Percentiles rank a stretch among this genome's conserved stretches.
These are phyloP conservation scores for Smithsoniella earleae DNA, from an alignment of 163 green algal genomes.

Conservation along the genomic window DNA sequence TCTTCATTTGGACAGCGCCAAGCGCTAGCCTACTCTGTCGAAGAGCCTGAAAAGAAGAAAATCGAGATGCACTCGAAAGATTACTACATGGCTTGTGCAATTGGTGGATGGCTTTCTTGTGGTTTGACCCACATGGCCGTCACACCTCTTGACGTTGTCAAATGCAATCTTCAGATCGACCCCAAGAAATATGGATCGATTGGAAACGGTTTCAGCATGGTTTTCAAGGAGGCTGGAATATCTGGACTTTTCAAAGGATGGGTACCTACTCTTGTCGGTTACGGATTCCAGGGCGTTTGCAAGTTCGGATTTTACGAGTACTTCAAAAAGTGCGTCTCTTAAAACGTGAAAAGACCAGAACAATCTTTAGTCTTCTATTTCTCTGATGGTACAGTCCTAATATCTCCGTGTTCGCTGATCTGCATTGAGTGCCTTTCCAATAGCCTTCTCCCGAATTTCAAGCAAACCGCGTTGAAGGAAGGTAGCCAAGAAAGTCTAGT, in stretches of 20 bases:
- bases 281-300: constrained; percentile 77
- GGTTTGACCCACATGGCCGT: constrained; percentile 85
- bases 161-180: constrained; percentile 90
- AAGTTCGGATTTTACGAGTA: constrained; percentile 90
- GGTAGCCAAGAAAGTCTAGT: too few species aligned
- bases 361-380: too few species aligned
- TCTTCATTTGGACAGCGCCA: not conserved
- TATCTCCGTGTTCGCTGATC: too few species aligned
- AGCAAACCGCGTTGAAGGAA: too few species aligned
- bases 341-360: too few species aligned
- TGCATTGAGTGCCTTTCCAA: too few species aligned
- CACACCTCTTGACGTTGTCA: constrained; percentile 96
- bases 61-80: constrained; percentile 44
- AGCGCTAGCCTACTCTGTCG: constrained; percentile 15
- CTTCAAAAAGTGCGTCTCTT: constrained; percentile 77
- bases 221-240: constrained; percentile 61
- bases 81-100: constrained; percentile 38
- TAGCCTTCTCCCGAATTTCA: too few species aligned
- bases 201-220: constrained; percentile 61
- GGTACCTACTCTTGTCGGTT: constrained; percentile 79
- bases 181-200: constrained; percentile 84
- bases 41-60: constrained; percentile 42
- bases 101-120: constrained; percentile 70
- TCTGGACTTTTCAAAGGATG: constrained; percentile 73
- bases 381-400: too few species aligned